Base-by-base conservation (phyloP, 495 filamentous ascomycete genomes). In the Penicillium crystallinum region DNA sequence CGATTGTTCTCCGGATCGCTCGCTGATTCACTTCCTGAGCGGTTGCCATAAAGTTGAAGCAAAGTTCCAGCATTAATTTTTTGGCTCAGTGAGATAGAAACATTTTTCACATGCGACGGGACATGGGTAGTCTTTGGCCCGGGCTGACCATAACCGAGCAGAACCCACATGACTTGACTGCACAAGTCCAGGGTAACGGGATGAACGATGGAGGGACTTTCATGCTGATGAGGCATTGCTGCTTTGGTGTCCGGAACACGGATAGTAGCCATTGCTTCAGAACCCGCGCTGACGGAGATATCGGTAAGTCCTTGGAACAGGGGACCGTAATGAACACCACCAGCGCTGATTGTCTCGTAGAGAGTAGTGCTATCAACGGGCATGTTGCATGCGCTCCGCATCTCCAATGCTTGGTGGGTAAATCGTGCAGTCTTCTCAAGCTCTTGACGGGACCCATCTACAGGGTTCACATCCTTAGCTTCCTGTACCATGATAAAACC, bases 191-290 rank as follows among this genome's bases (percentile, higher is more conserved):
- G 49, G 1, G 71, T 63, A 0, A 73, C 64, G 8, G 78, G 77
- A 37, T 80, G 77, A 1, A 74, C 45, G 31, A 77, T 58, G 49
- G 64, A 75, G 0, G 65, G 56, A 0, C 69, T 72, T 52, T 81
- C 74, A 35, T 70, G 62, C 23, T 57, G 58, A 43, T 72, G 25
- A 0, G 79, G 79, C 78, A 82, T 82, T 18, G 59, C 64, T 8
- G 65, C 46, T 4, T 58, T 69, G 8, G 77, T 79, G 36, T 82
- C 73, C 1, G 70, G 70, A 14, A 74, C 59, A 10, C 52, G n/a
- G n/a, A 73, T 58, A 6, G 58, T 65, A 1, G 67, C 76, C 7
- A 64, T 62, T 25, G 63, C 58, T 33, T 54, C 37, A 10, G 42
- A 14, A 15, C 47, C 30, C 4, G 38, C 36, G 51, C 41, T 38